phyloP scores from a whole-genome alignment of 1,284 basidiomycete genomes.

The Megacollybia platyphylla region DNA sequence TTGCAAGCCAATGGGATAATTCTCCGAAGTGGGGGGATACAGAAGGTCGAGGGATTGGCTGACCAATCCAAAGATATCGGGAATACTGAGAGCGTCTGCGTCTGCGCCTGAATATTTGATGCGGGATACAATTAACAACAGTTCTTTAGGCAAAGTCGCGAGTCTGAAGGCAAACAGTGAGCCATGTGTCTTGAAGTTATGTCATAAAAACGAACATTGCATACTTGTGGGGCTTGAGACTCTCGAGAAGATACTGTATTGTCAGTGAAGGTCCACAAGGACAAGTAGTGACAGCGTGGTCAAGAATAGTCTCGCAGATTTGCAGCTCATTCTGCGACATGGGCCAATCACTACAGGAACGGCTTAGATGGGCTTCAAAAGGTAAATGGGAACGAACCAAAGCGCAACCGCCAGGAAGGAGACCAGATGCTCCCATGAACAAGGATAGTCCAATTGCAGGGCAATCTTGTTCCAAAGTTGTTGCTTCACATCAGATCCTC shows the following conservation, averaged over 20 bases:
- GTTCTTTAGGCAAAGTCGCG: not conserved
- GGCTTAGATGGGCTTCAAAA: not conserved
- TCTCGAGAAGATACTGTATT: not conserved
- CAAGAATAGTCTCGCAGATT: not conserved
- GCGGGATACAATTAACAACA: not conserved
- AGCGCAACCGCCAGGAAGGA: not conserved
- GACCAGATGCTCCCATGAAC: not conserved
- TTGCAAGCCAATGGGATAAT: not conserved
- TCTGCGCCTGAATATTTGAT: not conserved
- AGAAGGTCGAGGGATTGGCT: not conserved
- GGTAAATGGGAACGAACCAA: not conserved
- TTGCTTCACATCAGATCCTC: not conserved
- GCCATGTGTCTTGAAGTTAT: not conserved
- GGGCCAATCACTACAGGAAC: not conserved
- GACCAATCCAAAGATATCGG: not conserved
- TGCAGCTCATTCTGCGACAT: not conserved
- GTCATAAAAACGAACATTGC: not conserved
- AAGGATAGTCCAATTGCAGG: not conserved
- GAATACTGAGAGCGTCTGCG: not conserved
- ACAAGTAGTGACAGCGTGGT: not conserved
- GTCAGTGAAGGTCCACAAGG: not conserved
- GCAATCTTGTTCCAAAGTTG: not conserved
- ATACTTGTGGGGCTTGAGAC: not conserved
- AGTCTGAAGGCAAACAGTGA: not conserved
- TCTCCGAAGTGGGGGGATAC: not conserved